Base-by-base conservation (phyloP, 371 early-diverging fungal species). In the Actinomortierella wolfii region DNA sequence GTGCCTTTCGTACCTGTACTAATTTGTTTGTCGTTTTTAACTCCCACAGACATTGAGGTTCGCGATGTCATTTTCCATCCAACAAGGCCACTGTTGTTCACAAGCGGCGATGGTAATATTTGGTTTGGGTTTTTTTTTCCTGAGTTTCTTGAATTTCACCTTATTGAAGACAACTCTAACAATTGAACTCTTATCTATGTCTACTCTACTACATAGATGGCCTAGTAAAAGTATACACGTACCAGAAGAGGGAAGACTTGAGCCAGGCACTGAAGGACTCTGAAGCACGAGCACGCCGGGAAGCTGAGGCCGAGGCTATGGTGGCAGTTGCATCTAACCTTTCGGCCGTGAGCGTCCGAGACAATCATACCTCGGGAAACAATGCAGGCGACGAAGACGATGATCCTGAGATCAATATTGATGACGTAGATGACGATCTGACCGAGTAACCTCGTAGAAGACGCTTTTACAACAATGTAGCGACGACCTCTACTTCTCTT, bases 51-150 rank as follows among this genome's bases (percentile, higher is more conserved):
- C 25, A 83, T 94, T 28, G 96, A 96, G 68, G 88, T 96, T 7
- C 88, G 96, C 25, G 96, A 96, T 79, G 88, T 93, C n/a, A 78
- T 94, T 50, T 92, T 94, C 75, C 96, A 95, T 64, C 95, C 94
- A 29, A 85, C 86, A 21, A 79, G 85, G 54, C 87, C 89, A 14
- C 67, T 92, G 8, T 53, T 96, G 51, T 89, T 94, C 61, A 90
- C 94, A 5, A 86, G 92, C 79, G 89, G 86, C 44, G 96, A 96
- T 73, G 96, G 89, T 87, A 82, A 77, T 64, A 46, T 24, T 17
- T 41, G 9, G 46, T 41, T n/a, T 34, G 29, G 50, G 46, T 43
- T 50, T 29, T 11, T n/a, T 18, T n/a, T 4, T 6, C 18, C 18
- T 24, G 18, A 49, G 24, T 15, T 29, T n/a, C 18, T n/a, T 48